These are phyloP conservation scores for Apodospora peruviana DNA, from an alignment of 495 filamentous ascomycete species.

Conservation along the genomic window DNA sequence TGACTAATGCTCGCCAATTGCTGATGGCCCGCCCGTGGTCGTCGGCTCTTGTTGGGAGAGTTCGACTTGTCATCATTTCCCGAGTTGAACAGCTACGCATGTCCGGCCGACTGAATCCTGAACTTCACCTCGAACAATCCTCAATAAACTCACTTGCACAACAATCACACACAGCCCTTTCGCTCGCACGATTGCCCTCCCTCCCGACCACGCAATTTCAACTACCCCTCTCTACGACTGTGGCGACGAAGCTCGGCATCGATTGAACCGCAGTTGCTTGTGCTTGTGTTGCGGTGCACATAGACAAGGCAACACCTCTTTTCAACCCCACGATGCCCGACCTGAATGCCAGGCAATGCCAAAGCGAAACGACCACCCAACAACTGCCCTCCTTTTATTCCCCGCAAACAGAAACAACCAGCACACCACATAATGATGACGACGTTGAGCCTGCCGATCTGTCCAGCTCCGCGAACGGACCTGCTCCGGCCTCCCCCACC, in stretches of 20 bases:
- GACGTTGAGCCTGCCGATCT: conserved; percentile 16
- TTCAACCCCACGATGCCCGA: too few relatives aligned
- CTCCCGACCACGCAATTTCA: too few relatives aligned
- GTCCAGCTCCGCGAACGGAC: conserved; percentile 7
- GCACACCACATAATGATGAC: conserved; percentile 10
- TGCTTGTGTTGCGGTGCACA: too few relatives aligned
- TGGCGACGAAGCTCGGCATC: too few relatives aligned
- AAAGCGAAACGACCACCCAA: conserved; percentile 18
- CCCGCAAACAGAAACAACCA: conserved; percentile 27
- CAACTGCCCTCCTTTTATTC: conserved; percentile 44
- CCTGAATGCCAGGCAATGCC: conserved; percentile 15
- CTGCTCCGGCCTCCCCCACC: background rate
- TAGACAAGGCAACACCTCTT: too few relatives aligned
- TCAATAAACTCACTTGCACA: too few relatives aligned
- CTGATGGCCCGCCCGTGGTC: conserved; percentile 5
- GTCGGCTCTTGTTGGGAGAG: background rate
- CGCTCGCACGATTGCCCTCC: background rate
- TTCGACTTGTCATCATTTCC: background rate
- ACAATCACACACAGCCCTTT: too few relatives aligned
- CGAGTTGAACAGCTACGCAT: background rate
- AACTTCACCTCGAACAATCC: background rate
- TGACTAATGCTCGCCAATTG: conserved; percentile 19
- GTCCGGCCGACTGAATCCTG: background rate
- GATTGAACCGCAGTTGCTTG: too few relatives aligned
- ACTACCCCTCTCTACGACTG: too few relatives aligned